Percentiles rank a stretch among this genome's conserved stretches.
Evolutionary conservation across 768 basidiomycete species (phyloP).

Genomic region (Auricularia sp.): DNA sequence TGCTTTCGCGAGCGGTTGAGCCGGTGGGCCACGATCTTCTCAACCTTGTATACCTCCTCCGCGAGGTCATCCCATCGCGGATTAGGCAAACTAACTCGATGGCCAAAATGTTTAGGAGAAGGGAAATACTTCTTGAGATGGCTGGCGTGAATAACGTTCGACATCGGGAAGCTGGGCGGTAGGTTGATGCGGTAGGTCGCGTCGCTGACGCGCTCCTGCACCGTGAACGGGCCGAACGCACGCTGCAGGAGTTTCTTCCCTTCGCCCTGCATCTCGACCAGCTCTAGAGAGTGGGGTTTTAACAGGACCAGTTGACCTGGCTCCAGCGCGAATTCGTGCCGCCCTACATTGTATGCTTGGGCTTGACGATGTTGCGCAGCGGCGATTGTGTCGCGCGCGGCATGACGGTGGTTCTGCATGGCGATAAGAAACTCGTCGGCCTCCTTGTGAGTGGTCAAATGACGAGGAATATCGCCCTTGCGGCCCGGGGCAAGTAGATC

Average conservation of each 20-base stretch:
- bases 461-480: background rate
- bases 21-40: too few relatives aligned
- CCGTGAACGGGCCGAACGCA: background rate
- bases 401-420: background rate
- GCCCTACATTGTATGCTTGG: background rate
- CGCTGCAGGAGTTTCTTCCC: background rate
- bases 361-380: background rate
- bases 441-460: background rate
- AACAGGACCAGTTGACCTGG: background rate
- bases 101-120: background rate
- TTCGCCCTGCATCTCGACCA: background rate
- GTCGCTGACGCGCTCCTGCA: background rate
- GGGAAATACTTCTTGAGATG: background rate
- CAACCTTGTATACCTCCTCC: too few relatives aligned
- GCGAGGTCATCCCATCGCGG: too few relatives aligned
- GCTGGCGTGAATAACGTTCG: background rate
- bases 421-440: background rate
- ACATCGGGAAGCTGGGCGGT: background rate
- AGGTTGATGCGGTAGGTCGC: background rate
- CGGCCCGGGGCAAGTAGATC: background rate
- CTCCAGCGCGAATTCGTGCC: conserved; percentile 1
- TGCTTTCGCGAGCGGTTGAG: too few relatives aligned
- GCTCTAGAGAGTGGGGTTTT: background rate
- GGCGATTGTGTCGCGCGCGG: background rate
- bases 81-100: background rate